Evolutionary conservation across 768 basidiomycete genomes (phyloP).

Genomic region (Termitomyces eurrhizus): DNA sequence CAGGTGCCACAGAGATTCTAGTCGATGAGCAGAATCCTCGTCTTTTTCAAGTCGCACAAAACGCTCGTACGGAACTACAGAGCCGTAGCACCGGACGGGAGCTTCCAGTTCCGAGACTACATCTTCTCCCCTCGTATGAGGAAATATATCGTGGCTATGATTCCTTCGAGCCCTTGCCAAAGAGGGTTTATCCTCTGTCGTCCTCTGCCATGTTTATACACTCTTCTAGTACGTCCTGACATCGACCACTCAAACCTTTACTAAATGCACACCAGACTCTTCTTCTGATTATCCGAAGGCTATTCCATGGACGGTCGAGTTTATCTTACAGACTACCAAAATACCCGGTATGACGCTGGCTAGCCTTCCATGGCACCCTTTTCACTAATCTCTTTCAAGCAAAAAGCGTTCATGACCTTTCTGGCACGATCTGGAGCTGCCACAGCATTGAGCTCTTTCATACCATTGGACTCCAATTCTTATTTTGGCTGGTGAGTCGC

Average conservation of each 20-base stretch:
- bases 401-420: background rate
- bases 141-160: background rate
- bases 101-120: background rate
- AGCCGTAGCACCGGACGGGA: background rate
- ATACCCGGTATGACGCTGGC: background rate
- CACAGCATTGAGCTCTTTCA: conserved; percentile 7
- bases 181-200: background rate
- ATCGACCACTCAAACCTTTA: background rate
- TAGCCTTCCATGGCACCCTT: background rate
- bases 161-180: background rate
- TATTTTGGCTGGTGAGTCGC: conserved; percentile 2
- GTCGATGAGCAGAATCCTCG: background rate
- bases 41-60: background rate
- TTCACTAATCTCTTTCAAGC: background rate
- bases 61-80: background rate
- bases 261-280: background rate
- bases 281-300: conserved; percentile 1
- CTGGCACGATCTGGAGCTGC: conserved; percentile 1
- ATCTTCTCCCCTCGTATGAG: background rate
- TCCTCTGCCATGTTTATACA: conserved; percentile 2
- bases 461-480: background rate
- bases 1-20: background rate
- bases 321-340: background rate
- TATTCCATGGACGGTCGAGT: background rate
- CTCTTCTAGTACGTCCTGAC: background rate